Conservation (phyloP, 805 yeast species). For the Pichia scutulata region DNA sequence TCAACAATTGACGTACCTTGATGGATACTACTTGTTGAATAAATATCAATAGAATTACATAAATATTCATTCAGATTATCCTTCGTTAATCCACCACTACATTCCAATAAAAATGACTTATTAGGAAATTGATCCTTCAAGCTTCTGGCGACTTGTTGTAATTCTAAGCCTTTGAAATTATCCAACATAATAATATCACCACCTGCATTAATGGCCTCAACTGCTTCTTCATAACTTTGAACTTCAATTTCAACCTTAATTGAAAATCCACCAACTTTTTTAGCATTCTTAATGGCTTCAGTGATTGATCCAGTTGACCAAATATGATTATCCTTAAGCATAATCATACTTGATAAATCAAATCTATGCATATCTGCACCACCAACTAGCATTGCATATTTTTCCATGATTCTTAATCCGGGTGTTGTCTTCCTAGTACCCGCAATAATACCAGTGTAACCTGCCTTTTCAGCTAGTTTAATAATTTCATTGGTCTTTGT, state of each 20-base stretch:
- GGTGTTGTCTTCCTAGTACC: slow-evolving; percentile 98
- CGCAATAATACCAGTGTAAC: slow-evolving; percentile 79
- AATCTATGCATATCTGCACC: slow-evolving; percentile 91
- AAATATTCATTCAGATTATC: slow-evolving; percentile 58
- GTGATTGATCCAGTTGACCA: slow-evolving; percentile 92
- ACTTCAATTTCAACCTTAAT: slow-evolving; percentile 91
- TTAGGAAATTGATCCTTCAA: slow-evolving; percentile 52
- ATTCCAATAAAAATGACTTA: slow-evolving; percentile 62
- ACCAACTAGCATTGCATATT: slow-evolving; percentile 91
- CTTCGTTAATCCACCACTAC: slow-evolving; percentile 83
- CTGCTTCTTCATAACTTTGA: slow-evolving; percentile 75
- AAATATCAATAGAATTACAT: slow-evolving; percentile 77
- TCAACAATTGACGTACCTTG: slow-evolving; percentile 85
- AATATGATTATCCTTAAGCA: slow-evolving; percentile 91
- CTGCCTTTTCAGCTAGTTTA: slow-evolving; percentile 53
- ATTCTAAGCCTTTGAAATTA: slow-evolving; percentile 63
- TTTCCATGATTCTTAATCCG: slow-evolving; percentile 80
- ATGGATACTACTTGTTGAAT: slow-evolving; percentile 85
- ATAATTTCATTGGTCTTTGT: slow-evolving; percentile 58
- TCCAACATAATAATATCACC: slow-evolving; percentile 96
- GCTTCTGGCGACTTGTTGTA: slow-evolving; percentile 55
- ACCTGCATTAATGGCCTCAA: slow-evolving; percentile 89
- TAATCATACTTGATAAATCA: slow-evolving; percentile 88
- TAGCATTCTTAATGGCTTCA: slow-evolving; percentile 68
- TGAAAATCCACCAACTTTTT: slow-evolving; percentile 79